A percentile compares a stretch with the other conserved stretches of the same genome.
Conservation (phyloP, 2,329 filamentous ascomycete species). For the Talaromyces sp. region DNA sequence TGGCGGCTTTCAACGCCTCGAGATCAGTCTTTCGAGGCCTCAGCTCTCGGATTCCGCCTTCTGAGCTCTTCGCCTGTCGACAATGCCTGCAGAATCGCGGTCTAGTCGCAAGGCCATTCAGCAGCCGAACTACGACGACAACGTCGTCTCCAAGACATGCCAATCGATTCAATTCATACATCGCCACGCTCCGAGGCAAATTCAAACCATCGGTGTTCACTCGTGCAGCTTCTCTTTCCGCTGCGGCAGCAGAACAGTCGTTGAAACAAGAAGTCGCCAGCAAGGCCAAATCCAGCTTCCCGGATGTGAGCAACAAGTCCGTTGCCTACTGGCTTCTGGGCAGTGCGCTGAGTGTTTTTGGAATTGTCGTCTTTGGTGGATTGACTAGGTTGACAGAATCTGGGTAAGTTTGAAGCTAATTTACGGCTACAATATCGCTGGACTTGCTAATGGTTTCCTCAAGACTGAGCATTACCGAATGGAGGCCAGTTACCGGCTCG, state of each 20-base stretch:
- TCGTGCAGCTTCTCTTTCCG: conserved; percentile 3
- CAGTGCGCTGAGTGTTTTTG: conserved; percentile 89
- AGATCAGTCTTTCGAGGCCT: conserved; percentile 27
- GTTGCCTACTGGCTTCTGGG: conserved; percentile 91
- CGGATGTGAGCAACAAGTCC: conserved; percentile 62
- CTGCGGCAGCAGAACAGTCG: conserved; percentile 13
- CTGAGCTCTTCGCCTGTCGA: conserved; percentile 36
- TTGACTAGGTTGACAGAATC: conserved; percentile 93
- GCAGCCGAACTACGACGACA: conserved; percentile 23
- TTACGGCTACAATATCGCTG: neutral
- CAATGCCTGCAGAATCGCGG: conserved; percentile 32
- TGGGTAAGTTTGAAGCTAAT: conserved; percentile 54
- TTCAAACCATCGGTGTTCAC: conserved; percentile 1
- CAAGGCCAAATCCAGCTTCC: conserved; percentile 35
- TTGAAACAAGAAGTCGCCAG: conserved; percentile 19
- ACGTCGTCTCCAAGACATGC: conserved; percentile 21
- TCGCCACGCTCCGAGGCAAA: conserved; percentile 18
- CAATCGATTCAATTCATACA: conserved; percentile 23
- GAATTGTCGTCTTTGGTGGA: conserved; percentile 92
- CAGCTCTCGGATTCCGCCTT: conserved; percentile 28
- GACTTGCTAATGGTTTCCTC: conserved; percentile 5
- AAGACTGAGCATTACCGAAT: conserved; percentile 97
- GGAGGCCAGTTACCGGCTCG: conserved; percentile 91
- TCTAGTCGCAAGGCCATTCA: conserved; percentile 23
- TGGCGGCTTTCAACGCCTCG: conserved; percentile 29